These are phyloP conservation scores for Ampelocalamus luodianensis DNA, from an alignment of 176 grass and related monocot genomes.

Conservation along the genomic window DNA sequence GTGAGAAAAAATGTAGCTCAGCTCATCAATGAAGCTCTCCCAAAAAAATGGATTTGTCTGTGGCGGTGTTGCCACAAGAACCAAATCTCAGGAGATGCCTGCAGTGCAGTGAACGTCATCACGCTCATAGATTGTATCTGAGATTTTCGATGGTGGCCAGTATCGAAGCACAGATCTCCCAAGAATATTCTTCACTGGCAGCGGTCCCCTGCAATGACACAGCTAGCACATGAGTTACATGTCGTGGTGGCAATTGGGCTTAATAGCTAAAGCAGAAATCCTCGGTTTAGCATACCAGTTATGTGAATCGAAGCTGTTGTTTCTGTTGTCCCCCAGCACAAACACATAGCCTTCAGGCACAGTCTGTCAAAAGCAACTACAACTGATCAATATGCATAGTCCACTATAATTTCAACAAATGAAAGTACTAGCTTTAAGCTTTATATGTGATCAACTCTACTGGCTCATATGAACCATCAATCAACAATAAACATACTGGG, in stretches of 20 bases:
- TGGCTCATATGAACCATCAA: neutral
- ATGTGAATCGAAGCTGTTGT: constrained; percentile 97
- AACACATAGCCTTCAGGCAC: constrained; percentile 84
- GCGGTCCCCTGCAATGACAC: constrained; percentile 70
- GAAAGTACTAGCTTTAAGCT: neutral
- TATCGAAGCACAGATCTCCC: constrained; percentile 90
- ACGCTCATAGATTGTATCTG: constrained; percentile 80
- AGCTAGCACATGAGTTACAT: constrained; percentile 12
- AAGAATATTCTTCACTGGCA: constrained; percentile 90
- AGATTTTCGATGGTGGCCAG: constrained; percentile 91
- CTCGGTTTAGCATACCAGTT: constrained; percentile 68
- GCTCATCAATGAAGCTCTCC: constrained; percentile 38
- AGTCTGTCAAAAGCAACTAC: constrained; percentile 50
- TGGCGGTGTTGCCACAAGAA: constrained; percentile 28
- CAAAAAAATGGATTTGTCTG: constrained; percentile 22
- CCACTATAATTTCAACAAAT: neutral
- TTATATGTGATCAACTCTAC: neutral
- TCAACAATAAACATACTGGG: neutral
- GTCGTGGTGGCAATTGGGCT: neutral
- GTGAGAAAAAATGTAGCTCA: constrained; percentile 33
- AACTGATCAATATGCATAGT: constrained; percentile 28
- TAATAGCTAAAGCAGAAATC: neutral
- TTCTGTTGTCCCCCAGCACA: constrained; percentile 92
- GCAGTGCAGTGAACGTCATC: constrained; percentile 44
- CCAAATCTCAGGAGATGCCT: constrained; percentile 47